These are phyloP conservation scores for Excoecaria agallocha DNA, from an alignment of 345 rosid genomes.

Conservation along the genomic window DNA sequence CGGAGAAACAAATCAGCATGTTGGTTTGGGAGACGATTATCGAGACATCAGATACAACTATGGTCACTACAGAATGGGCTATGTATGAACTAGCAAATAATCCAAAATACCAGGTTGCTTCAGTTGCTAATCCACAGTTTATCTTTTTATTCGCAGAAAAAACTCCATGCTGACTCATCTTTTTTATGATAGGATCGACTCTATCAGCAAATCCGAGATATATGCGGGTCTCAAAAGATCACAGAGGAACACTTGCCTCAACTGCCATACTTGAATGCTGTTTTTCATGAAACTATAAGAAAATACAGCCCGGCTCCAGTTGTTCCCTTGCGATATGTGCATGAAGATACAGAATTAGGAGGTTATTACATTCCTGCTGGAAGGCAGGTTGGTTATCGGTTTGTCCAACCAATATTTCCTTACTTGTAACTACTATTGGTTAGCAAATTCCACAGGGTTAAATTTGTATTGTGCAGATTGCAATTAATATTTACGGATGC, in stretches of 20 bases:
- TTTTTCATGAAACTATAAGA: constrained; percentile 84
- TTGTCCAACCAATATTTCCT: neutral
- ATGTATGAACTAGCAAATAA: constrained; percentile 77
- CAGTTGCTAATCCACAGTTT: neutral
- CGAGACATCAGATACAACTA: constrained; percentile 70
- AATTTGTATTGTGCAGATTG: constrained; percentile 50
- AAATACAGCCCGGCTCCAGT: constrained; percentile 73
- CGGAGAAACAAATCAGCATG: constrained; percentile 56
- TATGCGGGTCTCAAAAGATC: constrained; percentile 55
- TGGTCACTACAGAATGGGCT: constrained; percentile 91
- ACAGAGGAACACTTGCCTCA: constrained; percentile 58
- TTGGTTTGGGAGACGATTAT: constrained; percentile 77
- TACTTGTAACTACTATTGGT: too few species aligned
- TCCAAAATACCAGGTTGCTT: constrained; percentile 50
- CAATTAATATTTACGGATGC: constrained; percentile 80
- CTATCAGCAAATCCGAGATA: constrained; percentile 39
- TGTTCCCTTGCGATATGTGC: constrained; percentile 65
- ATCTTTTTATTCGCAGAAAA: too few species aligned
- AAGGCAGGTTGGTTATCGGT: constrained; percentile 47
- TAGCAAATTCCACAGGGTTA: neutral
- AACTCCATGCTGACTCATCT: neutral
- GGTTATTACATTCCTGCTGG: constrained; percentile 71
- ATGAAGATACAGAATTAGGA: constrained; percentile 76
- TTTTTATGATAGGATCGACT: constrained; percentile 44
- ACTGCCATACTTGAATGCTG: constrained; percentile 56